Evolutionary conservation across 1,284 basidiomycete genomes (phyloP), one percentile per base, ranked within the genome.

Genomic region (Trametes sp.): DNA sequence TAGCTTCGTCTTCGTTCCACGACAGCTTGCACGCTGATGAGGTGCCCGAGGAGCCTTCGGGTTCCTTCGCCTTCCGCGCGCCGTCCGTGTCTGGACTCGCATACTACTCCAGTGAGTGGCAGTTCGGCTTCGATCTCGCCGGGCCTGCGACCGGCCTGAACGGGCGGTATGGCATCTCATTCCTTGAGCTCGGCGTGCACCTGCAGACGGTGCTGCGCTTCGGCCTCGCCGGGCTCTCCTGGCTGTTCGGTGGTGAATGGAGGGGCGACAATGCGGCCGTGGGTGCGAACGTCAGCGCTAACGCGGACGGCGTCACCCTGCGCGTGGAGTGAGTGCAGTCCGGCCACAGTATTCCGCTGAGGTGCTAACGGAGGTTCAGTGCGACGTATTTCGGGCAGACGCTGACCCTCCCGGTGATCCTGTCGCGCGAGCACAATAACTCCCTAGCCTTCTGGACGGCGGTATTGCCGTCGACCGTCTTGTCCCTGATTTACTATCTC

Each of bases 301-400:
- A 71, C 53, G 53, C 69, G 23, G 64, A 66, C 46, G 76, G 77
- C 31, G 77, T 80, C 36, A 67, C 71, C 16, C 69, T 79, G 54
- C 74, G 67, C 65, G 59, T 78, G 59, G 73, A 75, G 78, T 79
- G 63, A 70, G 77, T 69, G 57, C 63, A 65, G 57, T 29, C 59
- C 42, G 21, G 38, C 48, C 65, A 62, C 41, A 35, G 16, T 21
- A 21, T 11, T 54, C 46, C 44, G 60, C 16, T 21, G 38, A 29
- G 13, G 36, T 21, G 60, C 54, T 63, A 54, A 64, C 50, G 31
- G 42, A 35, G 19, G 28, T 29, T 56, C 56, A 80, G 78, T 53
- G 61, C 77, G 56, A 65, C 69, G 49, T 76, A 77, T 60, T 68
- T 75, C 31, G 76, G 77, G 42, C 78, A 80, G 63, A 67, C 67